Percentiles rank a stretch among this genome's conserved stretches.
Evolutionary conservation across 371 early-diverging fungal species (phyloP).

Genomic region (Rhizomucor pusillus): DNA sequence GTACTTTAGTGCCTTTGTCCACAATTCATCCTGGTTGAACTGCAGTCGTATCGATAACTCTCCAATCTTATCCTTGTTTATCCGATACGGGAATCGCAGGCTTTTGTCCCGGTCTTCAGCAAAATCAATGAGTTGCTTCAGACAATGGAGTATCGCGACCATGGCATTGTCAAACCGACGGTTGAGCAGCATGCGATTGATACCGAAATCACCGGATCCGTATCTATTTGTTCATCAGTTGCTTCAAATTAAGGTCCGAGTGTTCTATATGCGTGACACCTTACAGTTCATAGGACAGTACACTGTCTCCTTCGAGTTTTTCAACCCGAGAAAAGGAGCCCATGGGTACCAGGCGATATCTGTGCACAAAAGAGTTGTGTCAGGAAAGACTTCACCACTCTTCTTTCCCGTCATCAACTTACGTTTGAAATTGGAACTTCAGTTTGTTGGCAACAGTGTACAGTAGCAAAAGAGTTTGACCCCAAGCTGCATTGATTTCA

Average conservation of each 20-base stretch:
- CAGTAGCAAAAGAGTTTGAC: slow-evolving; percentile 82
- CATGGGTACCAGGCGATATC: slow-evolving; percentile 85
- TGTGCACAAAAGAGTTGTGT: slow-evolving; percentile 23
- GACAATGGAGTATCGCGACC: slow-evolving; percentile 85
- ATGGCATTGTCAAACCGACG: slow-evolving; percentile 88
- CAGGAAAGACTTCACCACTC: no score
- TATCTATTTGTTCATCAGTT: slow-evolving; percentile 64
- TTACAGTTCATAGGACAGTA: slow-evolving; percentile 76
- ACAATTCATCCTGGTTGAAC: slow-evolving; percentile 85
- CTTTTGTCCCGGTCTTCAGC: slow-evolving; percentile 74
- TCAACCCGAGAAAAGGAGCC: slow-evolving; percentile 92
- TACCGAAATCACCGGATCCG: slow-evolving; percentile 83
- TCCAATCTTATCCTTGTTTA: slow-evolving; percentile 88
- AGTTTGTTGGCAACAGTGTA: slow-evolving; percentile 86
- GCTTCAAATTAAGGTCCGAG: no score
- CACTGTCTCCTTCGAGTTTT: slow-evolving; percentile 75
- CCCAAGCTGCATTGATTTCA: slow-evolving; percentile 97
- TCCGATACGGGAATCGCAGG: slow-evolving; percentile 82
- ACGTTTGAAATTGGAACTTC: slow-evolving; percentile 79
- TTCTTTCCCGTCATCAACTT: slow-evolving; percentile 10
- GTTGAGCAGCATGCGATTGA: slow-evolving; percentile 83
- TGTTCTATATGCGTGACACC: slow-evolving; percentile 14
- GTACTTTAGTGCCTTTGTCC: slow-evolving; percentile 91
- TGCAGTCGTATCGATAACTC: slow-evolving; percentile 81
- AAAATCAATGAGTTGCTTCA: slow-evolving; percentile 84